Base-by-base conservation (phyloP, 345 rosid genomes). In the Syzygium aromaticum region DNA sequence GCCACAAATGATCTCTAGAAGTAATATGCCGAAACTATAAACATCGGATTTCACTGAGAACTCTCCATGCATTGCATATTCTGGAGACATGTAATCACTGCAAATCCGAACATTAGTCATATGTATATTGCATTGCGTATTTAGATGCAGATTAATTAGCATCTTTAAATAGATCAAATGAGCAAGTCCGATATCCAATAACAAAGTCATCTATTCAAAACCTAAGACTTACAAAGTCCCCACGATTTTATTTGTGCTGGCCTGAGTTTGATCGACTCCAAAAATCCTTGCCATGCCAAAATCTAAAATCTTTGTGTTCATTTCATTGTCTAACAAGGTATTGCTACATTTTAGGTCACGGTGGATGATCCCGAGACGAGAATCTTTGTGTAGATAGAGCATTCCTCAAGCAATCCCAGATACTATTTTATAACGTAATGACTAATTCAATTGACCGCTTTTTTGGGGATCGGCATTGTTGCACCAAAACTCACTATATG, bases 141-240 rank as follows among this genome's bases (percentile, higher is more conserved):
- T 0, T 2, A 25, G 64, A 59, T 59, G 28, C 0, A 27, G n/a
- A 56, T 56, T 2, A 23, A 2, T 56, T 15, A 27, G 30, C 3
- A 11, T 59, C 64, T 30, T 2, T 25, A 27, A 59, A 25, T 59
- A 59, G 64, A 59, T 59, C 12, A 59, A 63, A 63, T 61, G 46
- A 67, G 23, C 23, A 16, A 30, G 6, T 15, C 0, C 3, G 0
- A 12, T 12, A 67, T 17, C 12, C 43, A 67, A 7, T 16, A 3
- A 30, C 1, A 67, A 67, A 30, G 43, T 67, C 46, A 30, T 67
- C 78, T 16, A 67, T 64, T 30, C 22, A 30, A 30, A 30, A 16
- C 2, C 46, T 67, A 67, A 67, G 78, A 67, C 78, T 67, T 67
- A 67, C 78, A 30, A 67, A 67, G 43, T 64, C 43, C 78, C 78